Percentiles rank a stretch among this genome's conserved stretches.
Evolutionary conservation across 805 yeast genomes (phyloP).

Genomic region (Ascoidea tarda): DNA sequence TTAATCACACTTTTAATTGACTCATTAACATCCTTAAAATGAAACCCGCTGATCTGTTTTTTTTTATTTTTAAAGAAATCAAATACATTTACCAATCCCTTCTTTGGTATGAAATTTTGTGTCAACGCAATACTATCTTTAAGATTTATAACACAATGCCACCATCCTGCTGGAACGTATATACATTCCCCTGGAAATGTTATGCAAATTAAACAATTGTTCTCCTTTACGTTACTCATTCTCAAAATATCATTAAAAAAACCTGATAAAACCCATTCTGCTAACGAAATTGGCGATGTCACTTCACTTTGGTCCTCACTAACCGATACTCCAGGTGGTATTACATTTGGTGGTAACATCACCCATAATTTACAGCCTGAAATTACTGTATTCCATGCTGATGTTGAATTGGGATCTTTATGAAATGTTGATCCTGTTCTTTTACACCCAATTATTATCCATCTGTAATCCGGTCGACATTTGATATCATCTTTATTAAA

Average conservation of each 20-base stretch:
- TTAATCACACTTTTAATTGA: constrained; percentile 21
- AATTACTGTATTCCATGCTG: constrained; percentile 80
- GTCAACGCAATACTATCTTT: constrained; percentile 79
- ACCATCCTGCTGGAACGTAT: constrained; percentile 94
- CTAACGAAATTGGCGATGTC: constrained; percentile 81
- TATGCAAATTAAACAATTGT: constrained; percentile 44
- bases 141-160: constrained; percentile 87
- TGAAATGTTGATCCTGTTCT: constrained; percentile 85
- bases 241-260: constrained; percentile 58
- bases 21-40: constrained; percentile 33
- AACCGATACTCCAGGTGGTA: constrained; percentile 80
- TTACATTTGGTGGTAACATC: constrained; percentile 65
- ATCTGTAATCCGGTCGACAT: constrained; percentile 81
- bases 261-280: constrained; percentile 83
- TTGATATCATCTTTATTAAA: constrained; percentile 21
- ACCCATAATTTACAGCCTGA: constrained; percentile 75
- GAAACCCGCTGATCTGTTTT: constrained; percentile 72
- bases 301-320: constrained; percentile 74
- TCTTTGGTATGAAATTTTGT: constrained; percentile 71
- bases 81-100: constrained; percentile 46
- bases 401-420: constrained; percentile 82
- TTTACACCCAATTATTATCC: constrained; percentile 78
- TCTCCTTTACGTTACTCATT: constrained; percentile 20
- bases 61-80: constrained; percentile 52
- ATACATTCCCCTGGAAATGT: constrained; percentile 75